Percentiles rank a stretch among this genome's conserved stretches.
Conservation (phyloP, 2,329 filamentous ascomycete species). For the Aspergillus intermedius region DNA sequence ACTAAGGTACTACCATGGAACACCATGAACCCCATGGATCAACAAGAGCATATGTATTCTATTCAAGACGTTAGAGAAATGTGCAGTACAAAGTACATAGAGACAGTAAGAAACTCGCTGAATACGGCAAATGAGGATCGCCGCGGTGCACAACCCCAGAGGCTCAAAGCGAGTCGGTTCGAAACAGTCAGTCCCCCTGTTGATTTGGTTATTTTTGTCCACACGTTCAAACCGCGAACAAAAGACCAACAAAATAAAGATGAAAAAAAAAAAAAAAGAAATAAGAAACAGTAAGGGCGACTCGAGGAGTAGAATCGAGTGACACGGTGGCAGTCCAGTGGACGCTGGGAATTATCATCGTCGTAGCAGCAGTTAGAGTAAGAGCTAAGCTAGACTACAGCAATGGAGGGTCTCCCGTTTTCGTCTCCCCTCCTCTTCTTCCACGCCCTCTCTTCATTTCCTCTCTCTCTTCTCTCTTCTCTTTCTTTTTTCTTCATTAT, state of each 20-base stretch:
- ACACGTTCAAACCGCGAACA: not conserved
- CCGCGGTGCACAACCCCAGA: not conserved
- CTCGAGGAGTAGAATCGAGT: not conserved
- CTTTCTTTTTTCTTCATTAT: conserved; percentile 8
- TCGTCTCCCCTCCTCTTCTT: not conserved
- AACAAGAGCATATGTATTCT: too few species aligned
- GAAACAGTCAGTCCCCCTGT: not conserved
- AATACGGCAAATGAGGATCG: not conserved
- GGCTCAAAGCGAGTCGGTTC: not conserved
- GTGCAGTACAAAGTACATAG: not conserved
- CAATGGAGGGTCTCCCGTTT: not conserved
- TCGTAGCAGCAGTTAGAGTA: not conserved
- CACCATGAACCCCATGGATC: not conserved
- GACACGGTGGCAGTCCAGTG: not conserved
- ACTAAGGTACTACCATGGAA: too few species aligned
- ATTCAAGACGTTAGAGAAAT: too few species aligned
- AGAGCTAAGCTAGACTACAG: not conserved
- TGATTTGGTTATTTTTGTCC: not conserved
- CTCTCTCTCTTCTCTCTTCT: conserved; percentile 7
- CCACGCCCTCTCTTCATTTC: conserved; percentile 4
- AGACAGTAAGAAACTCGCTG: not conserved
- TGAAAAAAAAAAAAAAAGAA: not conserved
- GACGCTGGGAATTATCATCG: too few species aligned
- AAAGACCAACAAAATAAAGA: not conserved
- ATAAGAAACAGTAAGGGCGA: not conserved